Conservation (phyloP, 495 filamentous ascomycete species). For the Neurospora sp. region DNA sequence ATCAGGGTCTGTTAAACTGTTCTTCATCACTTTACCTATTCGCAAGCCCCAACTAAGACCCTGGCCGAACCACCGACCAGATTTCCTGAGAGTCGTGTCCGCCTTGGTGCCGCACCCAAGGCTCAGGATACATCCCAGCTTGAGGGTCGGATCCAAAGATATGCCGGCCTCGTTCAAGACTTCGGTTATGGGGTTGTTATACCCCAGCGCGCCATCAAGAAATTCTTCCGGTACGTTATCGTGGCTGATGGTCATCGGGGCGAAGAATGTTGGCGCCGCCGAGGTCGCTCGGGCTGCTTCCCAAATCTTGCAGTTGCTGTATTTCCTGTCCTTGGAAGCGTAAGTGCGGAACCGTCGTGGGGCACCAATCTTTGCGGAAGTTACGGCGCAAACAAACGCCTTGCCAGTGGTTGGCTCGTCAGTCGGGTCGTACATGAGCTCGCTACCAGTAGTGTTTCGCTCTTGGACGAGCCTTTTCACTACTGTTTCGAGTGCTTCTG, state of each 20-base stretch:
- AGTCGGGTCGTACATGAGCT: neutral
- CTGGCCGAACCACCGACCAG: neutral
- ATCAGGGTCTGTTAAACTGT: constrained; percentile 6
- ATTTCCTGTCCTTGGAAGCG: neutral
- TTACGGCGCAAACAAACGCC: neutral
- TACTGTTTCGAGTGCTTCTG: neutral
- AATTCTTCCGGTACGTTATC: constrained; percentile 1
- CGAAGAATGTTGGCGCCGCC: constrained; percentile 8
- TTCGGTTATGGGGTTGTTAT: constrained; percentile 15
- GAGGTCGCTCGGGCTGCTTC: constrained; percentile 11
- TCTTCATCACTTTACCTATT: constrained; percentile 3
- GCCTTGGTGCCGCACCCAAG: constrained; percentile 12
- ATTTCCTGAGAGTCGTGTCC: neutral
- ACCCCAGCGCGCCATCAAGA: constrained; percentile 20
- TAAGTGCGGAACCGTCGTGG: neutral
- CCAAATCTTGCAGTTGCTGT: constrained; percentile 4
- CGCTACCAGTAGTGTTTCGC: neutral
- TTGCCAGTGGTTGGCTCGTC: neutral
- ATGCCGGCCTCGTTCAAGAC: neutral
- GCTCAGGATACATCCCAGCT: constrained; percentile 10
- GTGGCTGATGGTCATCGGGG: neutral
- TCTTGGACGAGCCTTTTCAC: neutral
- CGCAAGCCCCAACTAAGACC: neutral
- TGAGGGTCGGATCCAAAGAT: neutral
- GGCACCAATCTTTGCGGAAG: neutral